Conservation (phyloP, 345 rosid genomes). For the Ricinus communis region DNA sequence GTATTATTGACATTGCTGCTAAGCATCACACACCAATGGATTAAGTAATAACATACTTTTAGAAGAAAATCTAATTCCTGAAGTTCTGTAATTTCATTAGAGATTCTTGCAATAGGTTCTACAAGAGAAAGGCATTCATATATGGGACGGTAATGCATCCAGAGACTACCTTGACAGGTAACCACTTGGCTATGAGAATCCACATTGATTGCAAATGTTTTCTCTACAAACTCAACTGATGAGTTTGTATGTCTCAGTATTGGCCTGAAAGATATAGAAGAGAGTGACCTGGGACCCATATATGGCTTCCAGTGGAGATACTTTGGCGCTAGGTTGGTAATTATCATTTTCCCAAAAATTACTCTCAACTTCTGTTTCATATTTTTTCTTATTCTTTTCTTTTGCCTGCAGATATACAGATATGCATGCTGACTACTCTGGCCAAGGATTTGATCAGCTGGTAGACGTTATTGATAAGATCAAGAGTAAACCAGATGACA, state of each 20-base stretch:
- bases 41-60: background rate
- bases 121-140: background rate
- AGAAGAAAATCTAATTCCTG: no score
- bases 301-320: constrained; percentile 97
- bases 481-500: constrained; percentile 75
- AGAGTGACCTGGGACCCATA: constrained; percentile 80
- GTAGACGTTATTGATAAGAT: constrained; percentile 77
- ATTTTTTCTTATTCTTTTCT: background rate
- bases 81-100: background rate
- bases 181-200: background rate
- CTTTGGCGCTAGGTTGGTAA: constrained; percentile 79
- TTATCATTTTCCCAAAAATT: background rate
- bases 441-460: constrained; percentile 83
- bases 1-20: background rate
- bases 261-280: constrained; percentile 75
- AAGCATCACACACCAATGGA: background rate
- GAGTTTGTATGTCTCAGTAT: constrained; percentile 40
- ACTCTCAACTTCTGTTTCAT: background rate
- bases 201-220: background rate
- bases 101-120: background rate
- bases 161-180: background rate
- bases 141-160: background rate
- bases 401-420: constrained; percentile 56
- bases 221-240: background rate
- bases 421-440: constrained; percentile 82